Conservation (phyloP, 805 yeast genomes). For the Metschnikowia gelsemii region DNA sequence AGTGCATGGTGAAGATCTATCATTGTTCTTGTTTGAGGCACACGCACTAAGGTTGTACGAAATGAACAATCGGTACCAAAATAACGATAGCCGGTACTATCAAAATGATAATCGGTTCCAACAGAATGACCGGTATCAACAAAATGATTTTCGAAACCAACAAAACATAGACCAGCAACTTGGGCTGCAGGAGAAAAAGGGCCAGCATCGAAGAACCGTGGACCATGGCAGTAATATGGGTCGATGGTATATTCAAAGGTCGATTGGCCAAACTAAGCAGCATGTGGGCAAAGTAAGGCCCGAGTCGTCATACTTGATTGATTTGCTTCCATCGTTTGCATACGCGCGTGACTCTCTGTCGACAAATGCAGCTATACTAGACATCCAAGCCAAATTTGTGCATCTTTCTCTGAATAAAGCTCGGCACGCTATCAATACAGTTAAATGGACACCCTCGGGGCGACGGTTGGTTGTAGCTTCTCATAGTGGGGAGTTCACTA, state of each 20-base stretch:
- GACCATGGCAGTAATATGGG: slow-evolving; percentile 79
- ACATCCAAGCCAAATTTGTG: slow-evolving; percentile 76
- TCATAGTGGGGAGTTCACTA: slow-evolving; percentile 91
- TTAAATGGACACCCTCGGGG: slow-evolving; percentile 97
- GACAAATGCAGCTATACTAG: slow-evolving; percentile 47
- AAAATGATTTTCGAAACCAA: slow-evolving; percentile 23
- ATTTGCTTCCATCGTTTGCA: slow-evolving; percentile 65
- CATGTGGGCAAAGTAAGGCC: slow-evolving; percentile 60
- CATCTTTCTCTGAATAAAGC: slow-evolving; percentile 90
- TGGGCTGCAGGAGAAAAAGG: slow-evolving; percentile 49
- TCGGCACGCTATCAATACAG: slow-evolving; percentile 83
- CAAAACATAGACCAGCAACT: slow-evolving; percentile 43
- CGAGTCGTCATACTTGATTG: slow-evolving; percentile 62
- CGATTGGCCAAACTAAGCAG: slow-evolving; percentile 45
- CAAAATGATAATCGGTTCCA: slow-evolving; percentile 4
- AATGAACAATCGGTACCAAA: slow-evolving; percentile 6
- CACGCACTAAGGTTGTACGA: too few species aligned
- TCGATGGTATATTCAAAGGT: slow-evolving; percentile 50
- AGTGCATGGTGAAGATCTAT: too few species aligned
- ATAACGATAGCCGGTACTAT: slow-evolving; percentile 7
- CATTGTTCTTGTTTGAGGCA: too few species aligned
- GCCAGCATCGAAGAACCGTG: slow-evolving; percentile 64
- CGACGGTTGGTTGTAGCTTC: slow-evolving; percentile 85
- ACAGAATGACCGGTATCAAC: slow-evolving; percentile 6
- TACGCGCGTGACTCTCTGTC: slow-evolving; percentile 40